These are phyloP conservation scores for Fusarium setosum DNA, from an alignment of 2,329 filamentous ascomycete genomes.

Conservation along the genomic window DNA sequence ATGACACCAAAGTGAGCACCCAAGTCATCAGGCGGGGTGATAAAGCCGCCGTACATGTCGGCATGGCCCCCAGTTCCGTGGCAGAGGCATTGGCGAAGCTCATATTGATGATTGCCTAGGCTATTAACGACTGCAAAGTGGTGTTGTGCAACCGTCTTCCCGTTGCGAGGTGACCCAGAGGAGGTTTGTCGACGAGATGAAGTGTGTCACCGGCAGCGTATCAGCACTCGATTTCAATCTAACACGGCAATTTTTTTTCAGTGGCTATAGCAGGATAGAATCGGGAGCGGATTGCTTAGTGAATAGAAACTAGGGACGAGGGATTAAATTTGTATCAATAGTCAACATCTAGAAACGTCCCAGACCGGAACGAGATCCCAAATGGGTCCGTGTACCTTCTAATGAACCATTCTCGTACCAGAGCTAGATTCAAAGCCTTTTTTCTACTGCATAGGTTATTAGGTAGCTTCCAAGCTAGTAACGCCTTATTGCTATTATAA, in stretches of 20 bases:
- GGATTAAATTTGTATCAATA: no score
- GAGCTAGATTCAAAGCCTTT: no score
- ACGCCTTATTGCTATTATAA: no score
- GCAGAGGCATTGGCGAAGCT: constrained; percentile 26
- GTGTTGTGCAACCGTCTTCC: constrained; percentile 15
- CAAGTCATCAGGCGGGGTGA: constrained; percentile 34
- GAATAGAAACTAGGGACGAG: no score
- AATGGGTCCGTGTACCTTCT: no score
- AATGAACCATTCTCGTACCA: no score
- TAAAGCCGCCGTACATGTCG: constrained; percentile 43
- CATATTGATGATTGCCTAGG: constrained; percentile 1
- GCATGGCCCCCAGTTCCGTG: constrained; percentile 33
- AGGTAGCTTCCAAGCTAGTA: no score
- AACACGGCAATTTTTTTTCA: constrained; percentile 1
- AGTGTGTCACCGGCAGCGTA: constrained; percentile 43
- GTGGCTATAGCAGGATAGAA: no score
- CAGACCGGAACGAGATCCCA: no score
- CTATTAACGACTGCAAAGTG: constrained; percentile 5
- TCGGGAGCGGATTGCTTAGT: no score
- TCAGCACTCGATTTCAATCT: constrained; percentile 42
- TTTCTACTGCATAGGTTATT: no score
- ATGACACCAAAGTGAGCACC: constrained; percentile 40
- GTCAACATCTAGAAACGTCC: no score
- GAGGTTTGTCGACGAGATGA: constrained; percentile 33
- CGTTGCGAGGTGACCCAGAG: constrained; percentile 2